These are phyloP conservation scores for Eucalyptus victrix DNA, from an alignment of 345 rosid species.

Conservation along the genomic window DNA sequence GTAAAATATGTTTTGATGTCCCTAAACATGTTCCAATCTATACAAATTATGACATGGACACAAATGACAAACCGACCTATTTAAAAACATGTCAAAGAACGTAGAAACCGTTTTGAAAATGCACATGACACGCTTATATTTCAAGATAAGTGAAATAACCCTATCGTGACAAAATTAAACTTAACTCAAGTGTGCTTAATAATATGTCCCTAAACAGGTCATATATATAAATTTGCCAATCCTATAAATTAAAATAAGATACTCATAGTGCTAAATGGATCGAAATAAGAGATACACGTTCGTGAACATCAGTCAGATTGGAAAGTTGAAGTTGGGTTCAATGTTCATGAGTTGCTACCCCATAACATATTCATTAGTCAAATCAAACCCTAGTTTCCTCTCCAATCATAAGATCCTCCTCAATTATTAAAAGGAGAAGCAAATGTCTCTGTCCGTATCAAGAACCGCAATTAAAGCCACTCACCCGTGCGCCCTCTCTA, in stretches of 20 bases:
- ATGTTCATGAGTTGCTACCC: background rate
- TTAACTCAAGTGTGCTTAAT: background rate
- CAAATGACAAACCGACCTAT: background rate
- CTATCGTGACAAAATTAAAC: background rate
- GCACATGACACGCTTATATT: background rate
- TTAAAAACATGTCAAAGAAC: background rate
- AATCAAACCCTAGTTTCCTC: background rate
- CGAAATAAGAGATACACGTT: background rate
- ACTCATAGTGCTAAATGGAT: background rate
- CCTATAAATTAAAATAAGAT: background rate
- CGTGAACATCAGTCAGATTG: background rate
- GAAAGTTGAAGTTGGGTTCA: background rate
- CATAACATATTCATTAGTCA: background rate
- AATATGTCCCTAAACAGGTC: background rate
- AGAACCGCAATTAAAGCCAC: background rate
- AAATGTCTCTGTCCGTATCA: background rate
- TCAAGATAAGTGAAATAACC: background rate
- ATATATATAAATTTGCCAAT: background rate
- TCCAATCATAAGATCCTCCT: background rate
- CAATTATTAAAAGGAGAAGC: background rate
- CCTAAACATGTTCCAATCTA: background rate
- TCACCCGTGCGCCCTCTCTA: background rate
- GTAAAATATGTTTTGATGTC: background rate
- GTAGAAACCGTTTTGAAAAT: background rate
- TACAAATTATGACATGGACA: background rate